Evolutionary conservation across 805 yeast species (phyloP), one percentile per base, ranked within the genome.

Genomic region (Wickerhamomyces ciferrii): DNA sequence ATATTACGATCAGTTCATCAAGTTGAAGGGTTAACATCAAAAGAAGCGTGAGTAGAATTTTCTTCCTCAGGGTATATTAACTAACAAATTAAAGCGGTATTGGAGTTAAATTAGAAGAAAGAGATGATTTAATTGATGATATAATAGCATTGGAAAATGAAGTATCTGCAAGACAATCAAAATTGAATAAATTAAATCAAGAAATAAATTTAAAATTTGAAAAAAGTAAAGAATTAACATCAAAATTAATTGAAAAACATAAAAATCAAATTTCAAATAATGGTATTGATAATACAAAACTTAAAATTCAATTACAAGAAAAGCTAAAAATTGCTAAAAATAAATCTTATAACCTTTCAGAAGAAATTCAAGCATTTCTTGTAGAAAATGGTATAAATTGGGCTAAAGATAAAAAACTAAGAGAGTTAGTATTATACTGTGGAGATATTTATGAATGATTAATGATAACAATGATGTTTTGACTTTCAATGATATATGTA

Each of bases 331-430:
- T 21, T 8, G 44, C 48, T 8, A 46, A 43, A n/a, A 35, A 21
- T 9, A 47, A 44, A n/a, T 47, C 51, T 1, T 35, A 31, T 21
- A 18, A 27, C 17, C 29, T 46, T 8, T 47, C 55, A 1, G 57
- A 54, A 11, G 46, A 53, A 18, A 63, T 68, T 8, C 54, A 60
- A 8, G 59, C 62, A 20, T 46, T 67, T 24, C 55, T 71, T 0
- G 59, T 70, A 1, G 61, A 71, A 13, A 50, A 63, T 31, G 66
- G 70, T 2, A 47, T 64, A 1, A 57, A 70, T 46, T 58, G 72
- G 60, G 48, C 51, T 11, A 44, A 55, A 1, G 69, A 70, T 46
- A 59, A 58, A 6, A 48, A 45, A 11, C 42, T 68, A 37, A 43
- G 44, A 9, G 58, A 63, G 5, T 57, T 62, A 13, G 47, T 67